Base-by-base conservation (phyloP, 2,329 filamentous ascomycete species). In the Clonostachys rhizophaga region DNA sequence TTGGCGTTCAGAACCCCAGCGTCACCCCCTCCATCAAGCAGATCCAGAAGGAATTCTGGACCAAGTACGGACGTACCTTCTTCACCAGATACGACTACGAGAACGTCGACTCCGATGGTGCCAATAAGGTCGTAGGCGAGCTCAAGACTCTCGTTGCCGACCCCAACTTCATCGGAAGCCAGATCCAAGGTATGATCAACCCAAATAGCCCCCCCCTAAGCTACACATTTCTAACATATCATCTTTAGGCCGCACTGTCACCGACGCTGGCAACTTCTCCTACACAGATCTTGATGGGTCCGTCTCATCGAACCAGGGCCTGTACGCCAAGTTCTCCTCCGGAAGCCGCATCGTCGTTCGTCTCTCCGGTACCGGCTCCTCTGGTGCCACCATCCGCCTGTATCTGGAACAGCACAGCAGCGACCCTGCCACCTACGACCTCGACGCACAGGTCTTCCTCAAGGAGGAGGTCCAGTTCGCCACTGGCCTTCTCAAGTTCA, bases 11-110 rank as follows among this genome's bases (percentile, higher is more conserved):
- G 66, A 86, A 86, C 61, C 83, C 88, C 17, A 83, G 76, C 49
- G 84, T 88, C 56, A 90, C 87, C 4, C 91, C 92, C 44, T 95
- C 89, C 72, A 97, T 99, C 71, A 88, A 88, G 63, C 87, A 91
- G 69, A 96, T 99, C 66, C 94, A 99, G 74, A 84, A 90, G 60
- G 90, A 96, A 65, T 97, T 99, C 81, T 99, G 94, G 94, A 81
- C 82, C 61, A 89, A 83, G 48, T 99, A 99, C 68, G 94, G 94
- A 61, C 91, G 94, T 50, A 96, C 91, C 34, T 99, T 97, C 79
- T 99, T 99, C 81, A 99, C 94, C 40, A 89, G 94, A 54, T 97
- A 97, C 71, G 94, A 99, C 72, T 99, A 96, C 72, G 94, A 99
- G 73, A 83, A 95, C 57, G 91, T 95, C 55, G 91, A 96, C 73